Evolutionary conservation across 495 filamentous ascomycete genomes (phyloP), one percentile per base, ranked within the genome.

Genomic region (Apodospora peruviana): DNA sequence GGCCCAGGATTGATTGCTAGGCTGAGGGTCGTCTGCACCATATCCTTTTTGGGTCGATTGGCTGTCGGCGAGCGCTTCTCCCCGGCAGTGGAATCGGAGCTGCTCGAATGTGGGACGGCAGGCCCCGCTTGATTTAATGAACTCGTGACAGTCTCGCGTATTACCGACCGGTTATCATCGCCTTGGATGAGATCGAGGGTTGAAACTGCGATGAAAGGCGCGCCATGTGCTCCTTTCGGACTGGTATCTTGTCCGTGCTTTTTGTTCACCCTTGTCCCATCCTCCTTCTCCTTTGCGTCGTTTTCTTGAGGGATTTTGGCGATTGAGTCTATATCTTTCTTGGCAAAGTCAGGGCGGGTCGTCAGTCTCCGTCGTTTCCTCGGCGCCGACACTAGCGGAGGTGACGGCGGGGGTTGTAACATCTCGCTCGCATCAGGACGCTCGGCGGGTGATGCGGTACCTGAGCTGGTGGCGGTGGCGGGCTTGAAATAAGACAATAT

Each of bases 401-500:
- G 61, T 4, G 66, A 60, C 25, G 62, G 62, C 9, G 66, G 62
- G 7, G 64, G 62, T 12, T 47, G 52, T 14, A 43, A 50, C 5
- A 47, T 42, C 23, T 50, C 47, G 0, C 25, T 22, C 14, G 37
- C 12, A 2, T 53, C 48, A 1, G 56, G 41, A 8, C 52, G 55
- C 8, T 27, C 19, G 10, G 48, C 29, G 18, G 44, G 11, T 4
- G 58, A 39, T 25, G 23, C 17, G 24, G 2, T 34, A 18, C 36
- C 57, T 12, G 60, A 48, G 14, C 22, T 41, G 8, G 60, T 34
- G 2, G 61, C 47, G n/a, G 17, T 3, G 5, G 52, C 10, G 5
- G 63, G 57, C 44, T 62, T 68, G 48, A 75, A 75, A 55, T 71
- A 75, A 17, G 62, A 64, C 10, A 66, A 48, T 38, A 75, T 75